Conservation (phyloP, 495 filamentous ascomycete genomes). For the Penicillium malachiteum region DNA sequence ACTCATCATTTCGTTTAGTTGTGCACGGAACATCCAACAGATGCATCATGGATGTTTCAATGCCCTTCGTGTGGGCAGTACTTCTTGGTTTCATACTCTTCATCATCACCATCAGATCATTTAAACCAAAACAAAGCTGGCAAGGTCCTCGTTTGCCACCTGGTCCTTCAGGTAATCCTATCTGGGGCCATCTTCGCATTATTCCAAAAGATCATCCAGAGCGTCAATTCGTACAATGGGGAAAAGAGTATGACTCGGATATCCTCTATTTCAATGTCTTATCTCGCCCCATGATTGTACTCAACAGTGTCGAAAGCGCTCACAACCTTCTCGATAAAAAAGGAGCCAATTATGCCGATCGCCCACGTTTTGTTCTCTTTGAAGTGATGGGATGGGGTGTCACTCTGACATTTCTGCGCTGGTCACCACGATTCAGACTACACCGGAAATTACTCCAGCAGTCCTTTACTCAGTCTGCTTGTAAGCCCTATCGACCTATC, state of each 20-base stretch:
- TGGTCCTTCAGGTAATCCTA: constrained; percentile 9
- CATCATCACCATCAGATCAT: neutral
- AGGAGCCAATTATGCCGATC: constrained; percentile 19
- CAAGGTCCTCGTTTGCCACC: constrained; percentile 8
- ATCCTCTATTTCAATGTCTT: constrained; percentile 15
- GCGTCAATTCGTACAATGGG: constrained; percentile 18
- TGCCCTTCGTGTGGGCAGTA: neutral
- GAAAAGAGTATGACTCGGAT: constrained; percentile 21
- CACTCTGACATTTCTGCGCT: constrained; percentile 45
- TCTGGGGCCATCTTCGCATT: constrained; percentile 25
- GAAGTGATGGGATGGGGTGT: constrained; percentile 32
- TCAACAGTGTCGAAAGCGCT: constrained; percentile 19
- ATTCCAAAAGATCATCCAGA: constrained; percentile 20
- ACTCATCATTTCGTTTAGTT: too few relatives aligned
- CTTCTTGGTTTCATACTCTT: neutral
- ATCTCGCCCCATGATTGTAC: constrained; percentile 23
- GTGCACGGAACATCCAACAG: neutral
- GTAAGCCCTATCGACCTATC: constrained; percentile 13
- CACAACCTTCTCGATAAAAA: constrained; percentile 24
- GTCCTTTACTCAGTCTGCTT: constrained; percentile 20
- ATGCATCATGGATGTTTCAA: neutral
- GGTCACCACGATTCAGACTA: constrained; percentile 43
- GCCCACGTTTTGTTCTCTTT: constrained; percentile 40
- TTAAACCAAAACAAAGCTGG: neutral
- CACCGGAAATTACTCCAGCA: constrained; percentile 45